Conservation (phyloP, 768 basidiomycete species). For the Collybiopsis luxurians region DNA sequence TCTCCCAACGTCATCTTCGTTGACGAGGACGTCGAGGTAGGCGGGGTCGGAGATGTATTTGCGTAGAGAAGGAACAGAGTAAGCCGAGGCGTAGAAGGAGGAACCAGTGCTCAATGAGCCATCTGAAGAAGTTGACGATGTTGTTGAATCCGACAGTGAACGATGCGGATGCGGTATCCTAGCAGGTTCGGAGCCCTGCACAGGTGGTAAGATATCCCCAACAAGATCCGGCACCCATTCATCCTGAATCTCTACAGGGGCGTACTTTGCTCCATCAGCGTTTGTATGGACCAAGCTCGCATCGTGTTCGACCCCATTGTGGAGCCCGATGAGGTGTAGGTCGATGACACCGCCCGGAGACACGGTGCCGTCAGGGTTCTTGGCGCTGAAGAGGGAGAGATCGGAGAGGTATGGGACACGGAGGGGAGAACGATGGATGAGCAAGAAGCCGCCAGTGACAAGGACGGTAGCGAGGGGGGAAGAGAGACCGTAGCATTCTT, state of each 20-base stretch:
- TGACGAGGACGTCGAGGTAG: conserved; percentile 22
- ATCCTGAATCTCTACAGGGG: conserved; percentile 37
- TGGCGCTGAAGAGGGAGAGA: neutral
- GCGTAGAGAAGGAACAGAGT: neutral
- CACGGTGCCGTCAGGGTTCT: conserved; percentile 1
- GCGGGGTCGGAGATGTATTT: neutral
- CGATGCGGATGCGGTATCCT: too few relatives aligned
- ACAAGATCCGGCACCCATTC: conserved; percentile 37
- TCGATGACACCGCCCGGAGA: conserved; percentile 6
- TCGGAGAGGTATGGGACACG: conserved; percentile 21
- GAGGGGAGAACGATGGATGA: conserved; percentile 34
- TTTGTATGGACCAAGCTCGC: conserved; percentile 58
- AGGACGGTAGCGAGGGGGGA: conserved; percentile 45
- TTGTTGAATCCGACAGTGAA: conserved; percentile 25
- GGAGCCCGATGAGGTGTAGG: conserved; percentile 42
- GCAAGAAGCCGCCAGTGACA: conserved; percentile 42
- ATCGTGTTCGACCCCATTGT: conserved; percentile 55
- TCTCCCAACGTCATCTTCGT: conserved; percentile 42
- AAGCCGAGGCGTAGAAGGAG: neutral
- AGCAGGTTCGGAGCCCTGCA: conserved; percentile 18
- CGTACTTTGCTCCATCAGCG: conserved; percentile 37
- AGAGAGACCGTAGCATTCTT: conserved; percentile 51
- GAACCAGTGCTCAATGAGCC: neutral
- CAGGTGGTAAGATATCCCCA: conserved; percentile 24
- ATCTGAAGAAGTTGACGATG: neutral